Conservation (phyloP, 495 filamentous ascomycete genomes). For the Pseudoneurospora amorphoporcata region DNA sequence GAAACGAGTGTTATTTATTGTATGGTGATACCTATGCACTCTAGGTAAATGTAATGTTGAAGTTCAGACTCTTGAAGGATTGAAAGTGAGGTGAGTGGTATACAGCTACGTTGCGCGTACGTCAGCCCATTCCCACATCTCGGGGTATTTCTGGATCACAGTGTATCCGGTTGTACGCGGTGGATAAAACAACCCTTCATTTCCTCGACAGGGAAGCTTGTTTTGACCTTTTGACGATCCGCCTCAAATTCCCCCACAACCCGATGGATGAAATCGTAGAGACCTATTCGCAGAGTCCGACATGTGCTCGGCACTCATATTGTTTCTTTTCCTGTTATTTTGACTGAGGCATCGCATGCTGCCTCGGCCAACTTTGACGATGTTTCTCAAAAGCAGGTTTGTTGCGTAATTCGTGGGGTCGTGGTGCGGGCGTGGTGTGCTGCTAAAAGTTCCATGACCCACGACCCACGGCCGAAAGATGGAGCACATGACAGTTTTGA, state of each 20-base stretch:
- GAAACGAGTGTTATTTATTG: not conserved
- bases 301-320: not conserved
- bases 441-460: not conserved
- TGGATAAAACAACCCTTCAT: not conserved
- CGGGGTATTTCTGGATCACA: not conserved
- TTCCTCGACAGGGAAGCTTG: not conserved
- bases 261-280: not conserved
- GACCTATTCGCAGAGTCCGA: not conserved
- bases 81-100: not conserved
- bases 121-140: not conserved
- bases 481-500: not conserved
- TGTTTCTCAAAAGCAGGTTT: not conserved
- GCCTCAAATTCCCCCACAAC: not conserved
- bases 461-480: not conserved
- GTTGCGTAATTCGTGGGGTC: not conserved
- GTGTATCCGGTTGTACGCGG: not conserved
- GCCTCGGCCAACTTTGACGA: not conserved
- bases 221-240: not conserved
- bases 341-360: not conserved
- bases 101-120: not conserved
- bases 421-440: not conserved
- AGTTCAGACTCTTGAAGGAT: not conserved
- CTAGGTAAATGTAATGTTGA: not conserved
- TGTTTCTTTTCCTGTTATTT: not conserved
- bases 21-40: not conserved